Percentiles rank a stretch among this genome's conserved stretches.
These are phyloP conservation scores for Saururus chinensis DNA, from an alignment of 164 flowering plant species.

Conservation along the genomic window DNA sequence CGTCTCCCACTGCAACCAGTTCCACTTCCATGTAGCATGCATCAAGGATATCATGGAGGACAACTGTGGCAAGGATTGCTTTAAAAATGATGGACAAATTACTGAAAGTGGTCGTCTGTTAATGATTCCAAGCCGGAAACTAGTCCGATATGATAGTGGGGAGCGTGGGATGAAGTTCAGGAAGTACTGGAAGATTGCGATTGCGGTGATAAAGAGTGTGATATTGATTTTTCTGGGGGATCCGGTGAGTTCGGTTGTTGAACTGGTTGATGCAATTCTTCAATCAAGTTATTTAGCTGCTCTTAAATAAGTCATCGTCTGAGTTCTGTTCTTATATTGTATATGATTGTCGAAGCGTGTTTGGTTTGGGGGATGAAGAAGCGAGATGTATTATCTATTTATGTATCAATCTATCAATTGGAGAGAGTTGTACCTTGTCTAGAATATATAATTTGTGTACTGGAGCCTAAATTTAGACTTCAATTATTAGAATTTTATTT, in stretches of 20 bases:
- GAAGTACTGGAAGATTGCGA: background rate
- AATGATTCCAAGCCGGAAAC: background rate
- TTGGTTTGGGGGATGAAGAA: too few species aligned
- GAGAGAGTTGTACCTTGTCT: too few species aligned
- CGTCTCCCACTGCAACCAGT: background rate
- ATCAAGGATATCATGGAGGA: conserved; percentile 1
- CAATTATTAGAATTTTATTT: too few species aligned
- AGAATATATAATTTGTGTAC: too few species aligned
- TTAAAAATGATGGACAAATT: background rate
- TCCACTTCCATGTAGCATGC: background rate
- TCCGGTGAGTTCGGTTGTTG: background rate
- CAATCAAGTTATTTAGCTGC: too few species aligned
- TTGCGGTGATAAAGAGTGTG: background rate
- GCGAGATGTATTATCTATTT: too few species aligned
- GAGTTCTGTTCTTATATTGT: too few species aligned
- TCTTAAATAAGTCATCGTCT: too few species aligned
- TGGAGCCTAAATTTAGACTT: too few species aligned
- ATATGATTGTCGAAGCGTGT: too few species aligned
- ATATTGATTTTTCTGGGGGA: background rate
- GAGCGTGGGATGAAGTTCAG: background rate
- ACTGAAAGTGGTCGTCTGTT: background rate
- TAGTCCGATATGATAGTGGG: background rate
- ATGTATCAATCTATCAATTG: too few species aligned
- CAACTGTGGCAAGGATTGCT: background rate
- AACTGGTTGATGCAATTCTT: background rate